These are phyloP conservation scores for Sporothrix variecibatus DNA, from an alignment of 2,329 filamentous ascomycete species.

Conservation along the genomic window DNA sequence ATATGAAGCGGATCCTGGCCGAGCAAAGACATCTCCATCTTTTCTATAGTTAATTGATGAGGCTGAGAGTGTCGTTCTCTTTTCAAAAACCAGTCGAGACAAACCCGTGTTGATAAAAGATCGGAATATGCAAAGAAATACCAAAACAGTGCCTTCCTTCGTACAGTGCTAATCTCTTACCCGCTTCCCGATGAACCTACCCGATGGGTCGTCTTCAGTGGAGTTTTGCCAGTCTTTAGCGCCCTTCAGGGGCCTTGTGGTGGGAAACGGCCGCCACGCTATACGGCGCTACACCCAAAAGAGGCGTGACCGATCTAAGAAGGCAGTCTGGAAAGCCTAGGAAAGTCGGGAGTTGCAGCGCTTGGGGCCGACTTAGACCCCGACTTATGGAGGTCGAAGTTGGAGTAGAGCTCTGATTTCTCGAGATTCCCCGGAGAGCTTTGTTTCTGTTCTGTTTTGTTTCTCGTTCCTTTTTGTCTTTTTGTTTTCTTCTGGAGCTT, in stretches of 20 bases:
- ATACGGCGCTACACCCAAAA: neutral
- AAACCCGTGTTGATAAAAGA: too few relatives aligned
- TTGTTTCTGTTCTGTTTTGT: neutral
- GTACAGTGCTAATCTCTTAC: neutral
- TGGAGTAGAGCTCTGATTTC: neutral
- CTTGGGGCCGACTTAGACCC: neutral
- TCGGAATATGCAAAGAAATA: too few relatives aligned
- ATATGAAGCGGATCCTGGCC: too few relatives aligned
- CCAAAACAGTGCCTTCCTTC: too few relatives aligned
- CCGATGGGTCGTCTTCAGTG: neutral
- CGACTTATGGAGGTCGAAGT: neutral
- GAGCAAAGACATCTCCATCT: too few relatives aligned
- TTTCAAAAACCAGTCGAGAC: too few relatives aligned
- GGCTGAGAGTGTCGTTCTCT: too few relatives aligned
- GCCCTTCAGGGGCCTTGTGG: neutral
- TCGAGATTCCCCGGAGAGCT: neutral
- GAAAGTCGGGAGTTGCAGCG: neutral
- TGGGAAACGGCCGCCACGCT: neutral
- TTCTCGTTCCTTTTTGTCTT: neutral
- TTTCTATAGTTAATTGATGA: too few relatives aligned
- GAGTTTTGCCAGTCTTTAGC: neutral
- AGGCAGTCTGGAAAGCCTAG: neutral
- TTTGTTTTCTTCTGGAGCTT: neutral
- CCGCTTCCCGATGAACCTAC: constrained; percentile 23
- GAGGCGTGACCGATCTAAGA: neutral